These are phyloP conservation scores for Silene coronaria DNA, from an alignment of 179 eudicot genomes.

Conservation along the genomic window DNA sequence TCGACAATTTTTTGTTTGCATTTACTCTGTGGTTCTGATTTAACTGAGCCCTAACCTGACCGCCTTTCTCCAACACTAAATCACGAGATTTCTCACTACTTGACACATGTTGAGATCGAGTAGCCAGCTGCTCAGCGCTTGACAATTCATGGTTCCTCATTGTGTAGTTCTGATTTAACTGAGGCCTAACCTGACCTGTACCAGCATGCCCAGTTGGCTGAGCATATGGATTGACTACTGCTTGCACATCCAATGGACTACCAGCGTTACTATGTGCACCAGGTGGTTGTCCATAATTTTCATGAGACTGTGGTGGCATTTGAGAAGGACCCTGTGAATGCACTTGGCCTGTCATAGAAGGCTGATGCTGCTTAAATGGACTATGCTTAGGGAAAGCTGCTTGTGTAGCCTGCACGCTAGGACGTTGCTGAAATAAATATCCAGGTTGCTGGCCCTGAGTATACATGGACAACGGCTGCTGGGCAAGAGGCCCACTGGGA, in stretches of 20 bases:
- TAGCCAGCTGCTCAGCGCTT: slow-evolving; percentile 31
- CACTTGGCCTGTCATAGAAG: slow-evolving; percentile 38
- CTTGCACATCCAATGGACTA: slow-evolving; percentile 43
- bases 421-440: slow-evolving; percentile 48
- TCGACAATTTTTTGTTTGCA: slow-evolving; percentile 28
- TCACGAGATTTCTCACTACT: slow-evolving; percentile 32
- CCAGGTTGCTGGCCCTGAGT: slow-evolving; percentile 52
- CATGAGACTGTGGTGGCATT: slow-evolving; percentile 33
- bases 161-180: slow-evolving; percentile 41
- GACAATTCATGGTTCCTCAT: slow-evolving; percentile 27
- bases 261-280: slow-evolving; percentile 44
- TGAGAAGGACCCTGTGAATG: slow-evolving; percentile 40
- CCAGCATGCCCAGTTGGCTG: slow-evolving; percentile 44
- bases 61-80: slow-evolving; percentile 11
- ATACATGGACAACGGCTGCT: slow-evolving; percentile 36
- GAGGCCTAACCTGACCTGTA: slow-evolving; percentile 46
- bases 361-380: slow-evolving; percentile 36
- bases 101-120: slow-evolving; percentile 31
- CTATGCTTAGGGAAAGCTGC: slow-evolving; percentile 46
- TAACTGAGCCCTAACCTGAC: background rate
- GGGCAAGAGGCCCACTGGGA: slow-evolving; percentile 35
- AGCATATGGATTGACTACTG: slow-evolving; percentile 37
- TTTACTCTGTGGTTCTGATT: too few relatives aligned
- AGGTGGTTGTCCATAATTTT: slow-evolving; percentile 32
- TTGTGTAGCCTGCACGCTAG: slow-evolving; percentile 47